phyloP scores from a whole-genome alignment of 106 monocot genomes.

The Amphibolis antarctica region DNA sequence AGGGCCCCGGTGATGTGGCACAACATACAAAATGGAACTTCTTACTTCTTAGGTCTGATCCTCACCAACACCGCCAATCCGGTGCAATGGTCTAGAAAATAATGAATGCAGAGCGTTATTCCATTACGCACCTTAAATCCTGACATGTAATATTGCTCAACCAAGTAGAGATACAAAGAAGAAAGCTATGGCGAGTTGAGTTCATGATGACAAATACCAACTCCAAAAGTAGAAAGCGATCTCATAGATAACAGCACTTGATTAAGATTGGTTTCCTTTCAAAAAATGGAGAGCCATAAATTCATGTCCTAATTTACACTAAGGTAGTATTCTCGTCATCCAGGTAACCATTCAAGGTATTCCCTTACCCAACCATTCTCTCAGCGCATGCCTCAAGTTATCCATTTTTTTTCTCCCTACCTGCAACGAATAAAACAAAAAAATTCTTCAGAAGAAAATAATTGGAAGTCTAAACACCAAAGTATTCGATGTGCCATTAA shows the following conservation, averaged over 20 bases:
- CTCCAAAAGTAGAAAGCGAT: too few species aligned
- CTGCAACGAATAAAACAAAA: slow-evolving; percentile 21
- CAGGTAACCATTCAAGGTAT: too few species aligned
- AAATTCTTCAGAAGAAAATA: too few species aligned
- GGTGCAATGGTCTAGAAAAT: not conserved
- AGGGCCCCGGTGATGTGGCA: not conserved
- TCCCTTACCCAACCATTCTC: slow-evolving; percentile 36
- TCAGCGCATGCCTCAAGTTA: slow-evolving; percentile 43
- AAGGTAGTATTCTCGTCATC: not conserved
- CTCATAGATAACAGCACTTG: too few species aligned
- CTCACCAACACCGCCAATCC: too few species aligned
- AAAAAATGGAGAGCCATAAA: not conserved
- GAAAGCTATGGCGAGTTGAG: not conserved
- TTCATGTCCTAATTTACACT: not conserved
- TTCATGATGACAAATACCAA: too few species aligned
- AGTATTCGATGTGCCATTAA: too few species aligned
- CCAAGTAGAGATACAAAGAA: not conserved
- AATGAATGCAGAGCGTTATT: not conserved
- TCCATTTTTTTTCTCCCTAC: slow-evolving; percentile 53
- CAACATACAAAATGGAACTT: not conserved
- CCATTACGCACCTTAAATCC: not conserved
- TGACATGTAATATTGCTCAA: not conserved
- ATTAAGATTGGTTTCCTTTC: too few species aligned
- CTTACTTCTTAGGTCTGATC: too few species aligned
- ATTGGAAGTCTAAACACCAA: too few species aligned